A percentile compares a stretch with the other conserved stretches of the same genome.
Evolutionary conservation across 306 rosid species (phyloP).

Genomic region (Malus domestica): ASM211411v1 NC_041794.1:36087001-36087500

Average conservation of each 20-base stretch:
- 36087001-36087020: conserved; percentile 61
- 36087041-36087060: conserved; percentile 55
- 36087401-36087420: conserved; percentile 8
- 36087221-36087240: conserved; percentile 65
- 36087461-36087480: conserved; percentile 64
- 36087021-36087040: conserved; percentile 53
- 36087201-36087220: conserved; percentile 13
- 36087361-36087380: conserved; percentile 2
- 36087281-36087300: not conserved
- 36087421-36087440: conserved; percentile 1
- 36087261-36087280: not conserved
- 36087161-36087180: not conserved
- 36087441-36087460: conserved; percentile 51
- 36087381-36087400: conserved; percentile 3
- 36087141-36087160: not conserved
- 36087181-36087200: not conserved
- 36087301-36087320: not conserved
- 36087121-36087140: conserved; percentile 38
- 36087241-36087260: conserved; percentile 7
- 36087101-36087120: conserved; percentile 74
- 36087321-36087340: not conserved
- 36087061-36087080: conserved; percentile 56
- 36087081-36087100: conserved; percentile 50
- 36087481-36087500: conserved; percentile 31
- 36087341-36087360: conserved; percentile 1